Conservation (phyloP, 768 basidiomycete genomes). For the Mycena pura region DNA sequence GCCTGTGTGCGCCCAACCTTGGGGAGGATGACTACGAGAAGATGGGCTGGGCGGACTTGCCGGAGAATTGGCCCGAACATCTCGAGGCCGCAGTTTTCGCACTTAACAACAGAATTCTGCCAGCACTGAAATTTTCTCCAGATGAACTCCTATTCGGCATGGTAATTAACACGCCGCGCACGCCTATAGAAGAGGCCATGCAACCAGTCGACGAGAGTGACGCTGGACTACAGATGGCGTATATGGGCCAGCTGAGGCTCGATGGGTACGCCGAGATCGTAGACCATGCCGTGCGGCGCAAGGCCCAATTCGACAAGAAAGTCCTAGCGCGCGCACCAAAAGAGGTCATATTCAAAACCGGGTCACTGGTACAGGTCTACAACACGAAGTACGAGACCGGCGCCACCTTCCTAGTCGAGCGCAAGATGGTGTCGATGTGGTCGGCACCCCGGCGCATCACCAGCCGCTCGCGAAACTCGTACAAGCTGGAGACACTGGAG, state of each 20-base stretch:
- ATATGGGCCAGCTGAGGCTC: conserved; percentile 27
- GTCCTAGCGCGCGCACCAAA: conserved; percentile 13
- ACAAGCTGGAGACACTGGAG: conserved; percentile 25
- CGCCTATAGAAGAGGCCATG: background rate
- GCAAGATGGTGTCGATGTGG: conserved; percentile 37
- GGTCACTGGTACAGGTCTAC: conserved; percentile 29
- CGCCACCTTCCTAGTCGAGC: conserved; percentile 9
- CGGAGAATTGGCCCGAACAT: conserved; percentile 33
- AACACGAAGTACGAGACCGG: conserved; percentile 1
- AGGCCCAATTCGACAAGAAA: conserved; percentile 27
- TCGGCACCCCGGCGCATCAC: conserved; percentile 27
- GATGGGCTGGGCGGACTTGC: conserved; percentile 18
- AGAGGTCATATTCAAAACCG: conserved; percentile 27
- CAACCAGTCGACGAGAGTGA: background rate
- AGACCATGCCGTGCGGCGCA: conserved; percentile 24
- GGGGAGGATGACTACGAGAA: conserved; percentile 22
- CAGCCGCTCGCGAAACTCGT: conserved; percentile 20
- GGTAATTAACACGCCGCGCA: conserved; percentile 4
- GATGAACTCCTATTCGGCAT: background rate
- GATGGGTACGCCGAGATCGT: conserved; percentile 27
- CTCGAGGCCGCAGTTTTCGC: conserved; percentile 27
- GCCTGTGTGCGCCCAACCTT: conserved; percentile 31
- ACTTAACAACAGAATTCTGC: conserved; percentile 1
- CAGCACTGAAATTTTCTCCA: conserved; percentile 1
- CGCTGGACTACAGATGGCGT: conserved; percentile 27